These are phyloP conservation scores for Xerophyta viscosa DNA, from an alignment of 106 monocot species.

Conservation along the genomic window DNA sequence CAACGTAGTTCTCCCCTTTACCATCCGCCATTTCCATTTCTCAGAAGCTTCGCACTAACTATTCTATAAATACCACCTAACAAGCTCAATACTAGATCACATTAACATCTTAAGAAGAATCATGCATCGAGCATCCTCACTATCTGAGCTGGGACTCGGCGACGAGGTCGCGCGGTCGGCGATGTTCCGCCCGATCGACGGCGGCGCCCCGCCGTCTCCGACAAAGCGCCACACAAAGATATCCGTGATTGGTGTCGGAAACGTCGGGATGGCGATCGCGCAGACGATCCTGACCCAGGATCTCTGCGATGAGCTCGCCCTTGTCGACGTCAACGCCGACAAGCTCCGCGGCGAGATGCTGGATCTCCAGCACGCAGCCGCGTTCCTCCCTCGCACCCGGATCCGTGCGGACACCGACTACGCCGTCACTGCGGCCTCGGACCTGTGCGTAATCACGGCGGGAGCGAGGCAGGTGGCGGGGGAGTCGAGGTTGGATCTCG, in stretches of 20 bases:
- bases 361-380: slow-evolving; percentile 89
- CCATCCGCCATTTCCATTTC: no score
- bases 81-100: no score
- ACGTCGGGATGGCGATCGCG: slow-evolving; percentile 96
- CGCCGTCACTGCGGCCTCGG: slow-evolving; percentile 45
- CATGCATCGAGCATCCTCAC: slow-evolving; percentile 17
- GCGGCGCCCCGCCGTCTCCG: slow-evolving; percentile 11
- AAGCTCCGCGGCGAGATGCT: slow-evolving; percentile 91
- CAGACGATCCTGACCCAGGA: slow-evolving; percentile 89
- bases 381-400: slow-evolving; percentile 63
- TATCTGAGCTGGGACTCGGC: slow-evolving; percentile 49
- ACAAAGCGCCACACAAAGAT: slow-evolving; percentile 47
- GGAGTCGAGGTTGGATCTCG: slow-evolving; percentile 52
- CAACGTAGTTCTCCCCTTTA: no score
- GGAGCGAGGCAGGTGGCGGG: slow-evolving; percentile 74
- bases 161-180: slow-evolving; percentile 12
- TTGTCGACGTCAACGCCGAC: slow-evolving; percentile 57
- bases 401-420: slow-evolving; percentile 46
- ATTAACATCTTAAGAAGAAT: no score
- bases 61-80: no score
- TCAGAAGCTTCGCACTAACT: no score
- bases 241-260: slow-evolving; percentile 71
- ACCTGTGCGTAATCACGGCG: slow-evolving; percentile 73
- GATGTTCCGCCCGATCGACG: slow-evolving; percentile 38
- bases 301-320: slow-evolving; percentile 67